These are phyloP conservation scores for Arthrobotrys iridis DNA, from an alignment of 2,329 filamentous ascomycete species.

Conservation along the genomic window DNA sequence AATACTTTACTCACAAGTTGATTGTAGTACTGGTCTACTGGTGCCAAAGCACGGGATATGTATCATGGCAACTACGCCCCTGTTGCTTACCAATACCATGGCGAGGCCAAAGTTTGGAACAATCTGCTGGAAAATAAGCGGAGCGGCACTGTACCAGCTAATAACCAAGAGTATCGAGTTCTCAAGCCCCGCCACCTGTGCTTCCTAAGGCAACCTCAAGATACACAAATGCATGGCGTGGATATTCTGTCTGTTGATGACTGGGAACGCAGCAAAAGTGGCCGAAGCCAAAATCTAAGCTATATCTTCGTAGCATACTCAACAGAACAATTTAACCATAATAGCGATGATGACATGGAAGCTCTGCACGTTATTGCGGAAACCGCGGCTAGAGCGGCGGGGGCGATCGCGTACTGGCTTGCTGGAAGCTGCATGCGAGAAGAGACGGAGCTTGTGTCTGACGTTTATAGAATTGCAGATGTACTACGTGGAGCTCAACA, in stretches of 20 bases:
- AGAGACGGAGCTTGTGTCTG: constrained; percentile 4
- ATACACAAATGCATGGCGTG: constrained; percentile 15
- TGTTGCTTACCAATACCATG: constrained; percentile 44
- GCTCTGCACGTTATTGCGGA: constrained; percentile 47
- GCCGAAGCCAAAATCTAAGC: constrained; percentile 18
- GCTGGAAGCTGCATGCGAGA: constrained; percentile 33
- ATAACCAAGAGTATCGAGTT: constrained; percentile 36
- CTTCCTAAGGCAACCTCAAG: constrained; percentile 35
- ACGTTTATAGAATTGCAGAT: constrained; percentile 58
- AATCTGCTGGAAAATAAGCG: constrained; percentile 46
- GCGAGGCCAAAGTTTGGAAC: constrained; percentile 54
- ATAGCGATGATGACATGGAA: constrained; percentile 9
- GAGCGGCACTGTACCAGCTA: neutral
- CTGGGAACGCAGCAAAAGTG: constrained; percentile 37
- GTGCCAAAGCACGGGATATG: neutral
- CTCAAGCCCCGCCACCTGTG: constrained; percentile 54
- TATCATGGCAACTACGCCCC: constrained; percentile 47
- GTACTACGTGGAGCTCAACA: constrained; percentile 55
- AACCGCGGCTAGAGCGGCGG: constrained; percentile 24
- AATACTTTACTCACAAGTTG: neutral
- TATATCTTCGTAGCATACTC: constrained; percentile 54
- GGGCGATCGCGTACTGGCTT: constrained; percentile 52
- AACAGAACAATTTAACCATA: constrained; percentile 44
- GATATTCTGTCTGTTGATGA: constrained; percentile 29
- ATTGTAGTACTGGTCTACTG: neutral